Base-by-base conservation (phyloP, 352 stramenopile species). In the Pseudoperonospora humuli region DNA sequence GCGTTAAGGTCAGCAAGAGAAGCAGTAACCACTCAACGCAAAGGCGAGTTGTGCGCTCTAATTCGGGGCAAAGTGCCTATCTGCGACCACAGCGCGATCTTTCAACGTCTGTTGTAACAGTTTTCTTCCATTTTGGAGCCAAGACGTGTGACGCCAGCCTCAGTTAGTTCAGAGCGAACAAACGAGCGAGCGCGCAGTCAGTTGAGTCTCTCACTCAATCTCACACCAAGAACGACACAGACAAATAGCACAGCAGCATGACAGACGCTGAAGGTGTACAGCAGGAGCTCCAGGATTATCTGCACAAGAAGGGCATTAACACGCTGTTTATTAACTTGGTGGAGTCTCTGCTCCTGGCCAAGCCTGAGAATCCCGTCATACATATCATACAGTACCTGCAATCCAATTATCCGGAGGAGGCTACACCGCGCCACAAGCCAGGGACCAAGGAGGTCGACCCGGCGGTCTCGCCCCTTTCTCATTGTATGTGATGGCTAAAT, bases 241-340 rank as follows among this genome's bases (percentile, higher is more conserved):
- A 42, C 7, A 33, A 7, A 26, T n/a, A 35, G 25, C 24, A 35
- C 19, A 36, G 25, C 50, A 42, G 18, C n/a, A 94, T 94, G 82
- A 54, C 82, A 39, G 79, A 94, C 65, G 82, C 76, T 9, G 79
- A 94, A 46, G 73, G 74, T 36, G 82, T 95, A 51, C 84, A 95
- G 51, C 80, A 93, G 50, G 84, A 95, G 57, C 71, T 95, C 60
- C 84, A 95, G 69, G 78, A 93, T 26, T 95, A 95, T 50, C 46
- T 95, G 45, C 78, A 93, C 57, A 85, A 89, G 61, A 95, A 95
- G 50, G 81, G 83, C 63, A 93, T 95, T 58, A 95, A 95, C 64
- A 91, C 77, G 50, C 75, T 95, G 29, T 95, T 95, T 49, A 93
- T 95, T 45, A 95, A 94, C 66, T 64, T 95, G 45, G 84, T 95